Evolutionary conservation across 768 basidiomycete species (phyloP), one percentile per base, ranked within the genome.

Genomic region (Kwoniella heveanensis): DNA sequence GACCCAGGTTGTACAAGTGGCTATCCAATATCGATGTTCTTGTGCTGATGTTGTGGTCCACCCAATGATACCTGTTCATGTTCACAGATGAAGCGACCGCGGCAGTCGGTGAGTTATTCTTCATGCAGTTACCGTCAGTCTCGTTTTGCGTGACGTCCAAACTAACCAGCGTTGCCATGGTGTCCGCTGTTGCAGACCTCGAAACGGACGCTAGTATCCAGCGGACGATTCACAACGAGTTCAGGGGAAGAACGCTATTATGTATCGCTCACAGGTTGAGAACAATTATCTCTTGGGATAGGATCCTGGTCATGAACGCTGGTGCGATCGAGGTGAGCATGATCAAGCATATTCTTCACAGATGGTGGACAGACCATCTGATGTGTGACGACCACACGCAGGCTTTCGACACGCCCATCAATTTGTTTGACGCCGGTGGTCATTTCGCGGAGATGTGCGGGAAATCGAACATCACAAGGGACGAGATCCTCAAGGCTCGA

Each of bases 131-230:
- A n/a, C 12, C 19, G 7, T 85, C 68, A 51, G n/a, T n/a, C n/a
- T n/a, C n/a, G n/a, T n/a, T n/a, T n/a, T n/a, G n/a, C n/a, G n/a
- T n/a, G n/a, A n/a, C n/a, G n/a, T n/a, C 26, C 21, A 25, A 26
- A n/a, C 19, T 46, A 25, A 46, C 32, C 13, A 5, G 32, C 39
- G 8, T 44, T 17, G 39, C 8, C 39, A 10, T 9, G 39, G 8
- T 44, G 85, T 87, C 82, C 82, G 86, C 47, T 73, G 19, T n/a
- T 12, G 36, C n/a, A 54, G 81, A 82, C 62, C 90, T 92, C 70
- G 90, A 90, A 77, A 94, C 91, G 0, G 93, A 95, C 80, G 82
- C 86, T 61, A 89, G 88, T 73, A 92, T 97, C 58, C 92, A 96
- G 77, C 84, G 88, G 62, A 94, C 92, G 12, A 95, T 97, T 62